Evolutionary conservation across 768 basidiomycete genomes (phyloP), one percentile per base, ranked within the genome.

Genomic region (Pulveroboletus sp.): DNA sequence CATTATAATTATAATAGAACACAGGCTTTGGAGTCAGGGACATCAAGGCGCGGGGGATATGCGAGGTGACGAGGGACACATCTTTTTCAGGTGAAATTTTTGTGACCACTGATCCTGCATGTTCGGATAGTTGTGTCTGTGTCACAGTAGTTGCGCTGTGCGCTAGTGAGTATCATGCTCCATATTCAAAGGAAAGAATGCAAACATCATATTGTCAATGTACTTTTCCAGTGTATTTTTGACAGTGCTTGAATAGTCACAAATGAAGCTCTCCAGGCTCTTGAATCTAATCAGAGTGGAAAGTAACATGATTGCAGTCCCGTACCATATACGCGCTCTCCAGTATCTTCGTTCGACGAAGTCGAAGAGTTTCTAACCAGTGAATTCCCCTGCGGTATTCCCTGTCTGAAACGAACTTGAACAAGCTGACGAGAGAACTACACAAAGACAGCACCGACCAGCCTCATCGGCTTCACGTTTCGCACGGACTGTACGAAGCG

Each of bases 381-480:
- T 95, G 86, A 21, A 96, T 84, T 31, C 82, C 91, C 57, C 86
- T 88, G 26, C 93, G 76, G 61, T 96, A 96, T 51, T 94, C 92
- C 65, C 85, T 89, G 66, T 96, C 93, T 89, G 58, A 39, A 49
- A 36, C 1, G 8, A 30, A 38, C 44, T 39, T 57, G 39, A 57
- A 31, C 45, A 33, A 30, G 21, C 11, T n/a, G 44, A 43, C 14
- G 12, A 21, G 17, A 30, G 8, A 46, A 46, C 24, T 8, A 31
- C 10, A 5, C 14, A 42, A 15, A 37, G n/a, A 43, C 3, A 28
- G 18, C 15, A 64, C 76, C 54, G 50, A 87, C 91, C 89, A 51
- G 93, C 92, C 66, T 95, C 93, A 32, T 95, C 93, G 5, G 87
- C 85, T 57, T 96, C 93, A 43, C 93, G 76, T 69, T 93, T 94